These are phyloP conservation scores for Eucalyptus albens DNA, from an alignment of 345 rosid species.

Conservation along the genomic window DNA sequence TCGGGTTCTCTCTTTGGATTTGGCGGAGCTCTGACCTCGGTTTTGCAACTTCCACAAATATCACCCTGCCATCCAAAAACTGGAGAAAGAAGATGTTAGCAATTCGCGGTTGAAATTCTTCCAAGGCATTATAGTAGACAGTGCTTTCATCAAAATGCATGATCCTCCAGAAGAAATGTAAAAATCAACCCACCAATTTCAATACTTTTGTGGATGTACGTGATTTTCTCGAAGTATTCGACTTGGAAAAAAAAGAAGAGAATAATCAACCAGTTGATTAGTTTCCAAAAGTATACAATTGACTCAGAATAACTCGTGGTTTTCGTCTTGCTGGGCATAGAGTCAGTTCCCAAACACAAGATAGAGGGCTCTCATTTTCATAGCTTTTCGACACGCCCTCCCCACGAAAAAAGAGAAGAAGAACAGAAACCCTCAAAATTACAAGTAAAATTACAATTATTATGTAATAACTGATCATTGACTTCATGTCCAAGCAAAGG, in stretches of 20 bases:
- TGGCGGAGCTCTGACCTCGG: conserved; percentile 39
- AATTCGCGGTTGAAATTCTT: not conserved
- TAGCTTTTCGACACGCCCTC: not conserved
- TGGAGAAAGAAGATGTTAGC: not conserved
- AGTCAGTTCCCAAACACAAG: not conserved
- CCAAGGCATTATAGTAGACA: not conserved
- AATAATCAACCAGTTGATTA: not conserved
- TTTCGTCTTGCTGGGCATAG: not conserved
- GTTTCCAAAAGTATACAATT: not conserved
- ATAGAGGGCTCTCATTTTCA: not conserved
- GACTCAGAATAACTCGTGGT: not conserved
- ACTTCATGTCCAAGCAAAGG: not conserved
- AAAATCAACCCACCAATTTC: not conserved
- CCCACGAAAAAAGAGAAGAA: not conserved
- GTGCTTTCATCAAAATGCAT: not conserved
- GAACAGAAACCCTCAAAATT: not conserved
- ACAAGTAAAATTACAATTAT: not conserved
- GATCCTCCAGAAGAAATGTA: not conserved
- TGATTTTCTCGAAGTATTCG: not conserved
- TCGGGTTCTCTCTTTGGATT: conserved; percentile 10
- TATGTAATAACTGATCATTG: not conserved
- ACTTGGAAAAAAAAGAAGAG: not conserved
- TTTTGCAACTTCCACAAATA: conserved; percentile 72
- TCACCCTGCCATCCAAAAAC: conserved; percentile 84
- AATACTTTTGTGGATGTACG: not conserved